Evolutionary conservation across 306 rosid species (phyloP).

Genomic region (Cicer yamashitae): DNA sequence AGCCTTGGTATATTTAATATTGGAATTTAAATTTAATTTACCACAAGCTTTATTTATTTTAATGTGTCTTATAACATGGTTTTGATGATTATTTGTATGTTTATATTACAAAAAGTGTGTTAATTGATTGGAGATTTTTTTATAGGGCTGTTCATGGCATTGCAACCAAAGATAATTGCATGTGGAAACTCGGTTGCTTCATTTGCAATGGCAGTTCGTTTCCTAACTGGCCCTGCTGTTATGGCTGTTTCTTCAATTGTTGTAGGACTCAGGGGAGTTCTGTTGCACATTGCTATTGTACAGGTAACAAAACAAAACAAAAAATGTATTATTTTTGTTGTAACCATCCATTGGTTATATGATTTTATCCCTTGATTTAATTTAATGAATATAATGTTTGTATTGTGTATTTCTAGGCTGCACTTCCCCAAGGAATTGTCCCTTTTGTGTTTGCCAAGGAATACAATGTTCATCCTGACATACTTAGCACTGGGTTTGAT

Average conservation of each 20-base stretch:
- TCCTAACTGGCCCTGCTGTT: conserved; percentile 77
- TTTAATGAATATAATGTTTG: neutral
- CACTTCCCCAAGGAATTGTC: conserved; percentile 91
- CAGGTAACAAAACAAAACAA: conserved; percentile 57
- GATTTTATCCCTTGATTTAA: neutral
- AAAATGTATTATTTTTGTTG: neutral
- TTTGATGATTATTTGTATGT: neutral
- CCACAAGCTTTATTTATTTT: neutral
- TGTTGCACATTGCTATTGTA: conserved; percentile 81
- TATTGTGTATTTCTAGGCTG: conserved; percentile 57
- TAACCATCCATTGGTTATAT: neutral
- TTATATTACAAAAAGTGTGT: neutral
- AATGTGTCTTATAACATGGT: neutral
- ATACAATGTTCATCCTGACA: conserved; percentile 90
- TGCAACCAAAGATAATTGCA: conserved; percentile 81
- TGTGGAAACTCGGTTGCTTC: conserved; percentile 82
- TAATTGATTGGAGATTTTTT: neutral
- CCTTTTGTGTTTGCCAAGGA: conserved; percentile 93
- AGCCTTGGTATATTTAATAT: conserved; percentile 65
- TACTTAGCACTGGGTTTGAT: conserved; percentile 83
- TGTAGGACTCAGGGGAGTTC: conserved; percentile 75
- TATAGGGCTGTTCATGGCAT: conserved; percentile 88
- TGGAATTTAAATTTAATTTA: neutral
- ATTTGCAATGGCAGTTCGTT: conserved; percentile 80
- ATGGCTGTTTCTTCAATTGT: conserved; percentile 78